Conservation (phyloP, 2,329 filamentous ascomycete species). For the Shiraia bambusicola region DNA sequence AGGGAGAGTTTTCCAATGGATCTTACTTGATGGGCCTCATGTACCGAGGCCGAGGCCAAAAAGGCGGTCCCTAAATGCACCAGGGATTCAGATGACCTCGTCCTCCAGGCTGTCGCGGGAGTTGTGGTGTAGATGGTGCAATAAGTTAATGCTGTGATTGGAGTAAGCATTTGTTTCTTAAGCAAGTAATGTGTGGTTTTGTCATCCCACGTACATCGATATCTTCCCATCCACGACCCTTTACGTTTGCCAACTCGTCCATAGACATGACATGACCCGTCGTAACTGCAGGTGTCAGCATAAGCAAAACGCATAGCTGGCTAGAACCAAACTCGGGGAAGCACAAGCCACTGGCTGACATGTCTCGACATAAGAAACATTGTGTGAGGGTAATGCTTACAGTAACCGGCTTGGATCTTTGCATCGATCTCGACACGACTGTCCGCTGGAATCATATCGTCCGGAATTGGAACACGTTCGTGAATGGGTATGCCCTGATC, state of each 20-base stretch:
- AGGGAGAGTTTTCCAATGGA: constrained; percentile 3
- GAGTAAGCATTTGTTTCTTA: constrained; percentile 22
- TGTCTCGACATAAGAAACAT: background rate
- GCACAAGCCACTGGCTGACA: constrained; percentile 1
- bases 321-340: background rate
- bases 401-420: constrained; percentile 88
- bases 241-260: constrained; percentile 80
- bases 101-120: constrained; percentile 1
- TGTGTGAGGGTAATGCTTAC: constrained; percentile 51
- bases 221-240: constrained; percentile 89
- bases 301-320: constrained; percentile 1
- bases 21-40: constrained; percentile 3
- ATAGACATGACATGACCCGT: constrained; percentile 86
- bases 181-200: constrained; percentile 8
- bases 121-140: constrained; percentile 7
- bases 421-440: constrained; percentile 98
- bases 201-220: constrained; percentile 49
- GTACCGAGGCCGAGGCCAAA: constrained; percentile 1
- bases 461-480: constrained; percentile 87
- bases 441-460: constrained; percentile 90
- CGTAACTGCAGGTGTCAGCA: constrained; percentile 59
- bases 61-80: constrained; percentile 4
- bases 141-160: constrained; percentile 33
- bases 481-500: constrained; percentile 83
- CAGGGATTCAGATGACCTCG: constrained; percentile 19